These are phyloP conservation scores for Cichorium intybus DNA, from an alignment of 140 eudicot genomes.

Conservation along the genomic window DNA sequence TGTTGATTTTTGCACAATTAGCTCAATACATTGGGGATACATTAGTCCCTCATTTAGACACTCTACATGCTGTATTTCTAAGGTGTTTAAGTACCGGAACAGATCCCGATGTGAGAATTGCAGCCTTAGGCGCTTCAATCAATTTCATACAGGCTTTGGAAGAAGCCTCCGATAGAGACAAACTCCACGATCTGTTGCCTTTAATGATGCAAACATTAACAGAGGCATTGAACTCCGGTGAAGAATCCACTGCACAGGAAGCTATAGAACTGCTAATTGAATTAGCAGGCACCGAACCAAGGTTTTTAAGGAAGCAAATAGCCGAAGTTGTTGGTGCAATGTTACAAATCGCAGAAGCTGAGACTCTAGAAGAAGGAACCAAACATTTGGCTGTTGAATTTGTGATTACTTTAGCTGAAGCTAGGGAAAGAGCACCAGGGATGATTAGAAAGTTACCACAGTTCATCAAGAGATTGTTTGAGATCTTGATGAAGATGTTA, in stretches of 20 bases:
- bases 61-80: slow-evolving; percentile 46
- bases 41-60: slow-evolving; percentile 42
- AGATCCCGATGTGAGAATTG: slow-evolving; percentile 47
- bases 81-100: slow-evolving; percentile 36
- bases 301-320: slow-evolving; percentile 57
- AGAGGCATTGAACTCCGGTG: slow-evolving; percentile 48
- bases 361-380: slow-evolving; percentile 60
- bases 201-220: slow-evolving; percentile 61
- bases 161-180: slow-evolving; percentile 44
- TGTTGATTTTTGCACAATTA: slow-evolving; percentile 58
- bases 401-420: slow-evolving; percentile 67
- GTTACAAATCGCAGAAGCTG: slow-evolving; percentile 66
- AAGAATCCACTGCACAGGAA: slow-evolving; percentile 60
- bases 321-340: slow-evolving; percentile 60
- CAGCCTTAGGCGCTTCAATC: slow-evolving; percentile 51
- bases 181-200: slow-evolving; percentile 57
- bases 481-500: slow-evolving; percentile 61
- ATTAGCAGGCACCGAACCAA: slow-evolving; percentile 63
- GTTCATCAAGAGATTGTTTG: slow-evolving; percentile 54
- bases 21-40: slow-evolving; percentile 54
- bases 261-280: slow-evolving; percentile 60
- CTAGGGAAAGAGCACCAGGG: slow-evolving; percentile 71
- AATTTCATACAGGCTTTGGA: slow-evolving; percentile 62
- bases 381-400: slow-evolving; percentile 68
- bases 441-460: slow-evolving; percentile 78